These are phyloP conservation scores for Spiromastix sp. DNA, from an alignment of 2,329 filamentous ascomycete species.

Conservation along the genomic window DNA sequence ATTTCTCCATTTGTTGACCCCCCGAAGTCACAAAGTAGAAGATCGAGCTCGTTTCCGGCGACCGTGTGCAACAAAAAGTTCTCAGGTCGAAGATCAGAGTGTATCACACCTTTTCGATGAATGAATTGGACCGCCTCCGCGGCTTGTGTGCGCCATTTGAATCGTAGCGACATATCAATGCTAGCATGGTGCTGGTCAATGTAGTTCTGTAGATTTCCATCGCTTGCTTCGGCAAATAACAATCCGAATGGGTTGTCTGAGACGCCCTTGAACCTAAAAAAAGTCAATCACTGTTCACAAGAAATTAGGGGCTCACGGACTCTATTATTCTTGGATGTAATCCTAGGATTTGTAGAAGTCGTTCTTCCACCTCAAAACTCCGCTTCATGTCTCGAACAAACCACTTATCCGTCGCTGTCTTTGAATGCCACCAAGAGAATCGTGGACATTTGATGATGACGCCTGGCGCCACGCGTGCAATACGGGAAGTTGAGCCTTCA, in stretches of 20 bases:
- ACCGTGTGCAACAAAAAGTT: conserved; percentile 23
- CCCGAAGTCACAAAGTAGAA: conserved; percentile 25
- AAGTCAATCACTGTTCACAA: conserved; percentile 3
- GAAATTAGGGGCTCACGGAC: conserved; percentile 4
- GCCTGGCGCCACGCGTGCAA: conserved; percentile 5
- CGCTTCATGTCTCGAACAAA: conserved; percentile 7
- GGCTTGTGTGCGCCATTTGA: conserved; percentile 20
- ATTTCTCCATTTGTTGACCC: conserved; percentile 21
- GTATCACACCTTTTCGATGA: conserved; percentile 21
- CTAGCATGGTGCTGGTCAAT: conserved; percentile 11
- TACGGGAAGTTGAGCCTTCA: conserved; percentile 7
- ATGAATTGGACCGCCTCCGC: conserved; percentile 20
- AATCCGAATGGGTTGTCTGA: conserved; percentile 8
- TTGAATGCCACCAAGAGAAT: conserved; percentile 9
- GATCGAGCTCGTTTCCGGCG: conserved; percentile 14
- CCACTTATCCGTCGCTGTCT: conserved; percentile 3
- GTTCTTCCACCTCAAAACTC: conserved; percentile 7
- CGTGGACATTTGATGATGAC: conserved; percentile 8
- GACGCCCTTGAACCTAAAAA: conserved; percentile 5
- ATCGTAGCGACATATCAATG: conserved; percentile 10
- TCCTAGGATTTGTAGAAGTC: conserved; percentile 8
- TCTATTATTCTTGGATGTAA: conserved; percentile 7
- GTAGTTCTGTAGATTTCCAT: conserved; percentile 13
- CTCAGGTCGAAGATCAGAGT: conserved; percentile 24
- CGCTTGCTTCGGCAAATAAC: conserved; percentile 14